A percentile compares a stretch with the other conserved stretches of the same genome.
These are phyloP conservation scores for barley (Hordeum vulgare) DNA, from an alignment of 176 grass and related monocot genomes.

Conservation along the genomic window DNA sequence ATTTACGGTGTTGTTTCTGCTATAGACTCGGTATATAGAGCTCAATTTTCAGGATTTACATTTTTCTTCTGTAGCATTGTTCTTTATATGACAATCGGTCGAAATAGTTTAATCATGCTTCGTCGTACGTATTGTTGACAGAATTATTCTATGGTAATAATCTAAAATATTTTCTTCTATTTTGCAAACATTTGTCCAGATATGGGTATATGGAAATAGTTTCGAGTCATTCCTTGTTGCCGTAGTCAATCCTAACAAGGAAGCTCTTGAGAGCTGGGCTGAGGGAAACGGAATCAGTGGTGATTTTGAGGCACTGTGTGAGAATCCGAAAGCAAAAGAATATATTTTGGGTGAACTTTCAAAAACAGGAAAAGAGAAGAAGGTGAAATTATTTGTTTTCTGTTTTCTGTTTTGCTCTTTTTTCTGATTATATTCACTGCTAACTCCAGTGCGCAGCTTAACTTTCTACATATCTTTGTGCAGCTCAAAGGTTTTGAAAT, in stretches of 20 bases:
- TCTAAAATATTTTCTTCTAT: neutral
- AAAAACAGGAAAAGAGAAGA: constrained; percentile 67
- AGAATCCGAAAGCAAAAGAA: constrained; percentile 69
- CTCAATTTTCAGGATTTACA: neutral
- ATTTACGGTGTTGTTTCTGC: constrained; percentile 67
- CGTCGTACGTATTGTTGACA: neutral
- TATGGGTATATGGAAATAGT: constrained; percentile 93
- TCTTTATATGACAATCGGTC: neutral
- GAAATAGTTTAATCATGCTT: neutral
- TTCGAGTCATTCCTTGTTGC: constrained; percentile 83
- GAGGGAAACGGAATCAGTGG: constrained; percentile 45
- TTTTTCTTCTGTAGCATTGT: constrained; percentile 8
- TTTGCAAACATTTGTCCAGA: constrained; percentile 39
- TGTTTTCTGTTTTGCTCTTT: neutral
- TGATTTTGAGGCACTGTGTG: constrained; percentile 61
- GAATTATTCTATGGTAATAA: constrained; percentile 6
- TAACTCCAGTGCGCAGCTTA: neutral
- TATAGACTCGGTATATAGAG: constrained; percentile 62
- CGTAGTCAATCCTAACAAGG: constrained; percentile 72
- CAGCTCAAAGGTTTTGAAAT: constrained; percentile 95
- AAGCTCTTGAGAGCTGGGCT: constrained; percentile 67
- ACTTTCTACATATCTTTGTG: constrained; percentile 20
- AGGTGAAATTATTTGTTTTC: constrained; percentile 44
- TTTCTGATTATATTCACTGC: neutral
- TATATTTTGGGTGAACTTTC: constrained; percentile 61